These are phyloP conservation scores for Cercospora nicotianae DNA, from an alignment of 2,329 filamentous ascomycete species.

Conservation along the genomic window DNA sequence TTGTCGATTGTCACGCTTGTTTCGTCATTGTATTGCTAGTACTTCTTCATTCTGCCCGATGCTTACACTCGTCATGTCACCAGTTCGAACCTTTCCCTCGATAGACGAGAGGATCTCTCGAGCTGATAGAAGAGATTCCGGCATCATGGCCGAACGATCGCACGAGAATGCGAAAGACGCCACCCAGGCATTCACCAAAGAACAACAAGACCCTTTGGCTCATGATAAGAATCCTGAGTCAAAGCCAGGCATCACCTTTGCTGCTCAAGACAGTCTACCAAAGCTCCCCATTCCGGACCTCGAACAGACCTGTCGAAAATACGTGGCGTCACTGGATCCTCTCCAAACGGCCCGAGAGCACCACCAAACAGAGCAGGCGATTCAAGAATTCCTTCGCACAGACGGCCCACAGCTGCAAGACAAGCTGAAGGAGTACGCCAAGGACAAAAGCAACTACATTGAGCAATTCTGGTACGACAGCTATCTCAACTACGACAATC, in stretches of 20 bases:
- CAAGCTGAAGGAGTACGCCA: slow-evolving; percentile 85
- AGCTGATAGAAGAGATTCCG: slow-evolving; percentile 35
- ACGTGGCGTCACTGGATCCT: slow-evolving; percentile 75
- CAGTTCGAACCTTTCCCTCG: slow-evolving; percentile 51
- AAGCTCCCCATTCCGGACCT: slow-evolving; percentile 92
- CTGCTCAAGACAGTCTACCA: slow-evolving; percentile 81
- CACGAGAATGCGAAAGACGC: slow-evolving; percentile 56
- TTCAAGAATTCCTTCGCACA: slow-evolving; percentile 75
- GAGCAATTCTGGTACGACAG: slow-evolving; percentile 99
- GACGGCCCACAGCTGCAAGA: slow-evolving; percentile 87
- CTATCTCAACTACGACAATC: slow-evolving; percentile 96
- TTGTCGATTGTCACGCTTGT: slow-evolving; percentile 78
- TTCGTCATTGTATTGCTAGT: slow-evolving; percentile 67
- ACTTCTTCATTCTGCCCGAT: slow-evolving; percentile 43
- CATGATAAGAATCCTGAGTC: slow-evolving; percentile 55
- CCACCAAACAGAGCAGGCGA: slow-evolving; percentile 74
- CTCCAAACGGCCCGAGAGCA: slow-evolving; percentile 80
- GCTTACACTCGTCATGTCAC: slow-evolving; percentile 52
- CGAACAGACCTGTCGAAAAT: slow-evolving; percentile 73
- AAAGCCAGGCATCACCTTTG: slow-evolving; percentile 79
- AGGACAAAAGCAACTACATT: slow-evolving; percentile 91
- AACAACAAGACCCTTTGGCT: slow-evolving; percentile 51
- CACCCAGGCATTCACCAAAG: slow-evolving; percentile 49
- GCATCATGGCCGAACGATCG: slow-evolving; percentile 47
- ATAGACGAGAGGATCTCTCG: slow-evolving; percentile 31